Evolutionary conservation across 176 grass and related monocot species (phyloP), one percentile per base, ranked within the genome.

Genomic region (Themeda triandra): DNA sequence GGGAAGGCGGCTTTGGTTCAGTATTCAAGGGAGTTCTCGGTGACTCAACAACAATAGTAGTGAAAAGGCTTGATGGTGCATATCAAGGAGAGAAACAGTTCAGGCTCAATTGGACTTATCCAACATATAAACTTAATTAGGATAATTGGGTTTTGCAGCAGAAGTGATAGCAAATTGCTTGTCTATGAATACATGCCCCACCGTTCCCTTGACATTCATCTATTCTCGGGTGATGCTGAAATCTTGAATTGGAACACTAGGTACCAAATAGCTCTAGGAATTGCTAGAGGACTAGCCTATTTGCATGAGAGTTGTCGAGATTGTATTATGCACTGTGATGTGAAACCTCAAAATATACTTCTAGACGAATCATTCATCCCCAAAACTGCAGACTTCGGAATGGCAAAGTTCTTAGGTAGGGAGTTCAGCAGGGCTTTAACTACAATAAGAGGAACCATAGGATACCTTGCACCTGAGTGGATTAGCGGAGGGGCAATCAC

Each of bases 51-150:
- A 28, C 31, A 8, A 87, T 94, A 63, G 92, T 87, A 24, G 89
- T 94, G 19, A 94, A 94, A 74, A 89, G 80, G 71, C 89, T 94
- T 19, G 65, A 87, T 19, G 71, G 76, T 14, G 46, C 85, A 70
- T 44, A 12, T 21, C 89, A 94, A 59, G 87, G 92, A 71, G 92
- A 89, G 71, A 94, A 94, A 87, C 86, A 91, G 37, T 94, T 94
- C 44, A 87, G 92, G 23, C 21, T 79, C 83, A 7, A 84, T 91
- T 9, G 92, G 89, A 66, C 42, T 51, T 28, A 73, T 87, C 64
- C 92, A 94, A 17, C 92, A 91, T 78, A 78, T 89, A 6, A 94
- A 94, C 66, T 84, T 94, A 31, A 69, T 94, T 68, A 90, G 33
- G 23, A 54, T 94, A 6, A 59, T 89, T 44, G 92, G 89, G 14